Base-by-base conservation (phyloP, 23 red algal genomes). In the Agarophyton chilense region DNA sequence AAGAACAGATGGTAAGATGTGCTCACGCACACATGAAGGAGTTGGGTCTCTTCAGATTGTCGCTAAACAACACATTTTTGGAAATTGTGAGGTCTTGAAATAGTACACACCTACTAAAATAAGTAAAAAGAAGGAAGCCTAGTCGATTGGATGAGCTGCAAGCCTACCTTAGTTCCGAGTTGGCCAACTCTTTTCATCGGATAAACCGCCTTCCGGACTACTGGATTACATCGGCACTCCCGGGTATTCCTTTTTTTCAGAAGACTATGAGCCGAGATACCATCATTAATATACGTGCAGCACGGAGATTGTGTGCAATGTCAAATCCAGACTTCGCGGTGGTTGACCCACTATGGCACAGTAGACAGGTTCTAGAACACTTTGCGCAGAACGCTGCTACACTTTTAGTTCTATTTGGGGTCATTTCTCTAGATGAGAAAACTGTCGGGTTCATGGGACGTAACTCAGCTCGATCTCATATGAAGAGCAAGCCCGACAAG, bases 401-500 rank as follows among this genome's bases (percentile, higher is more conserved):
- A 3, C 6, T 77, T 3, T 35, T 39, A 6, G 41, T 77, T 31
- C 72, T 39, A 4, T 2, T 54, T 31, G 49, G 49, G 3, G 72
- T 77, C 4, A 77, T 35, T 21, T 77, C 40, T 26, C 49, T 50
- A 2, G 34, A 77, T 22, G 41, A 77, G n/a, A 77, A 77, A 4
- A 77, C 72, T 46, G 28, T 50, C 4, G 38, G 72, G 5, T 77
- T 35, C 32, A 77, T 50, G n/a, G 72, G 40, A 4, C 72, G 72
- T 26, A 77, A 11, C 11, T 35, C 36, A 24, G 9, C 68, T 41
- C 68, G 34, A 10, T 11, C 68, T 11, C 34, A 74, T 74, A 36
- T 74, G 68, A 74, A 74, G 34, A 33, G 10, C 8, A 74, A 74
- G 34, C 68, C 68, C 4, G 68, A 33, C 36, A 74, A 74, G 68